These are phyloP conservation scores for Mycena alexandri DNA, from an alignment of 768 basidiomycete species.

Conservation along the genomic window DNA sequence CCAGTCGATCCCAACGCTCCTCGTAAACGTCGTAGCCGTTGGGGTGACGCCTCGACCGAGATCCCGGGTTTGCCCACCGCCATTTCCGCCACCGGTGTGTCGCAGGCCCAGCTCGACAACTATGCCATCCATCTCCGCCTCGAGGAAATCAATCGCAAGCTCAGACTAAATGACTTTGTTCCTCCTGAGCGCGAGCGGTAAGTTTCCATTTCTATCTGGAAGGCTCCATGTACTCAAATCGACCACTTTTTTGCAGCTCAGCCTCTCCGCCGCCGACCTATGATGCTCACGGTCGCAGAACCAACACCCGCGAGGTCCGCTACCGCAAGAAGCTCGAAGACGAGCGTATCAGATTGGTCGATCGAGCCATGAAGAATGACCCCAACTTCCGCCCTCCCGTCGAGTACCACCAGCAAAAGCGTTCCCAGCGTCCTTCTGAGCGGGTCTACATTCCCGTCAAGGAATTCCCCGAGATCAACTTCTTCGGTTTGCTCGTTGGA, in stretches of 20 bases:
- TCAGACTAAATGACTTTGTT: constrained; percentile 93
- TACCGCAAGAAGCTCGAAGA: constrained; percentile 97
- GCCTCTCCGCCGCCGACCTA: constrained; percentile 98
- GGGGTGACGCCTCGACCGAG: constrained; percentile 95
- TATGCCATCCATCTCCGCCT: constrained; percentile 96
- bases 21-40: constrained; percentile 95
- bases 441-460: constrained; percentile 99
- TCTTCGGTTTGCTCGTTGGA: constrained; percentile 97
- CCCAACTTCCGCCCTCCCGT: constrained; percentile 98
- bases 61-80: constrained; percentile 95
- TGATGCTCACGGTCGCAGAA: constrained; percentile 96
- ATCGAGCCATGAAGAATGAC: constrained; percentile 96
- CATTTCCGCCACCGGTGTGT: constrained; percentile 92
- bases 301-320: constrained; percentile 98
- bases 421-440: constrained; percentile 92
- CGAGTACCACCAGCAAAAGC: constrained; percentile 96
- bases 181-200: constrained; percentile 96
- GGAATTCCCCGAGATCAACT: constrained; percentile 99
- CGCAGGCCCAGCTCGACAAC: constrained; percentile 95
- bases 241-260: constrained; percentile 64
- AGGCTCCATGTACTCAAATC: constrained; percentile 45
- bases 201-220: constrained; percentile 33
- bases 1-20: constrained; percentile 87
- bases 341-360: constrained; percentile 92
- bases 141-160: constrained; percentile 97